A percentile compares a stretch with the other conserved stretches of the same genome.
Evolutionary conservation across 805 yeast genomes (phyloP).

Genomic region (Zygosaccharomyces gambellarensis): DNA sequence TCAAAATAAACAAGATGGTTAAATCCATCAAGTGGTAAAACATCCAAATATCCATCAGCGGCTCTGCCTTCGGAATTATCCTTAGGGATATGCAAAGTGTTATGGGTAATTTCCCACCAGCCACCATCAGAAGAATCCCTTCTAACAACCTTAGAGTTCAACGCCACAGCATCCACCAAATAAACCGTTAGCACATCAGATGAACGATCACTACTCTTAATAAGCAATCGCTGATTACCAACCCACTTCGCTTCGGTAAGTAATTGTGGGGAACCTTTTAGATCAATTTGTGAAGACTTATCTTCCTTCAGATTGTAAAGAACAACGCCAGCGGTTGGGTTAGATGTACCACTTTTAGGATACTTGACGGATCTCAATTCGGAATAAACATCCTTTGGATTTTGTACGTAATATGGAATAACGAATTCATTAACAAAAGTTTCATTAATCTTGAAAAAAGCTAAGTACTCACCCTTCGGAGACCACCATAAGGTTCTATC

Average conservation of each 20-base stretch:
- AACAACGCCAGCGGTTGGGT: conserved; percentile 59
- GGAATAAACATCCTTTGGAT: conserved; percentile 53
- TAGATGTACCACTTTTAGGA: conserved; percentile 78
- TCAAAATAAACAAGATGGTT: conserved; percentile 80
- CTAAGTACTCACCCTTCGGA: conserved; percentile 58
- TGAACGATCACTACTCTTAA: conserved; percentile 59
- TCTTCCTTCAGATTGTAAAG: conserved; percentile 39
- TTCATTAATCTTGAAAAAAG: conserved; percentile 67
- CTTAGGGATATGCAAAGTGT: conserved; percentile 54
- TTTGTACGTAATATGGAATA: conserved; percentile 68
- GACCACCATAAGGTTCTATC: conserved; percentile 87
- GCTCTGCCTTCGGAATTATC: conserved; percentile 40
- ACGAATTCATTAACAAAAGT: conserved; percentile 67
- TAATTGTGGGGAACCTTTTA: conserved; percentile 42
- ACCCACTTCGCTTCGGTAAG: conserved; percentile 73
- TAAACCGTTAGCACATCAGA: conserved; percentile 60
- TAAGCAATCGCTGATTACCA: conserved; percentile 47
- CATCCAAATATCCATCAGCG: conserved; percentile 75
- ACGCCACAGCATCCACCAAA: conserved; percentile 43
- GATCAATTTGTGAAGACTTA: conserved; percentile 39
- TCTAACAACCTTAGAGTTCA: conserved; percentile 42
- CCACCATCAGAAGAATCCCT: conserved; percentile 48
- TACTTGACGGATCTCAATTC: conserved; percentile 59
- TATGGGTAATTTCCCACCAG: conserved; percentile 76
- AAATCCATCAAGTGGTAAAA: conserved; percentile 56